Percentiles rank a stretch among this genome's conserved stretches.
phyloP scores from a whole-genome alignment of 75 land plant species.

The Pinus albicaulis region DNA sequence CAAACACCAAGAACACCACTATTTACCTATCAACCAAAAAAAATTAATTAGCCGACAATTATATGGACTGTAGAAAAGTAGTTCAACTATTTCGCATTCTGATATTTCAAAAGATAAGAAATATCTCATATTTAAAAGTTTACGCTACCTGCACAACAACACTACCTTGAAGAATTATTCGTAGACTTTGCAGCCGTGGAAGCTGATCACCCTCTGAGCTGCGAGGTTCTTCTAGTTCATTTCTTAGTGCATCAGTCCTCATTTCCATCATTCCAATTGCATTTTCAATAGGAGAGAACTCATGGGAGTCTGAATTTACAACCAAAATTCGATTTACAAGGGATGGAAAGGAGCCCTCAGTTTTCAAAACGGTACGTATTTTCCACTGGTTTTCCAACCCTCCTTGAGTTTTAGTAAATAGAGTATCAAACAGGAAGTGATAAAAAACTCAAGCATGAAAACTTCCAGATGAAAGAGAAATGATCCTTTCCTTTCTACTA shows the following conservation, averaged over 20 bases:
- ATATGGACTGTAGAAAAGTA: neutral
- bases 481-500: slow-evolving; percentile 83
- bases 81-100: neutral
- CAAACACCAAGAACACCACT: slow-evolving; percentile 99
- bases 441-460: slow-evolving; percentile 92
- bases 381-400: slow-evolving; percentile 99
- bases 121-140: neutral
- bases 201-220: slow-evolving; percentile 96
- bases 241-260: slow-evolving; percentile 86
- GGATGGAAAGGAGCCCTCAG: slow-evolving; percentile 97
- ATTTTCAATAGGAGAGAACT: slow-evolving; percentile 97
- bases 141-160: slow-evolving; percentile 94
- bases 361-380: slow-evolving; percentile 84
- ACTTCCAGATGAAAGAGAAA: slow-evolving; percentile 72
- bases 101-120: neutral
- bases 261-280: slow-evolving; percentile 99
- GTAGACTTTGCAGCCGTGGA: slow-evolving; percentile 92
- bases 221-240: slow-evolving; percentile 97
- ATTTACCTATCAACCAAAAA: slow-evolving; percentile 70
- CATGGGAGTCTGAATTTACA: slow-evolving; percentile 81
- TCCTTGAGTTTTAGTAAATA: slow-evolving; percentile 97
- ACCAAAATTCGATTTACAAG: slow-evolving; percentile 90
- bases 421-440: slow-evolving; percentile 95
- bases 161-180: slow-evolving; percentile 98
- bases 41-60: neutral